phyloP scores from a whole-genome alignment of 208 protist species.

The Trypanosoma scelopori region DNA sequence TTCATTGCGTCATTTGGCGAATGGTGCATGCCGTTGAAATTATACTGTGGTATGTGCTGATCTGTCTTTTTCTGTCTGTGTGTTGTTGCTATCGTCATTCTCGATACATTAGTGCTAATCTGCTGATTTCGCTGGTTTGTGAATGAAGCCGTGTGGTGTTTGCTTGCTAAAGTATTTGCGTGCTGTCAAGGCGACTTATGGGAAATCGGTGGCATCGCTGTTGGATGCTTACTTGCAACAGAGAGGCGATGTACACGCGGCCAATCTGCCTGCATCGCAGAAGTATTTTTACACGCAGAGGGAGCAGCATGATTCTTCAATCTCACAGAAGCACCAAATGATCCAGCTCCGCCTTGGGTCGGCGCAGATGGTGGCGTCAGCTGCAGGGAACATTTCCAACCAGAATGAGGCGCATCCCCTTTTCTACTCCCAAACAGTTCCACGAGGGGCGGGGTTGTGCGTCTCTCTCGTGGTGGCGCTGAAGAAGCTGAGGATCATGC shows the following conservation, averaged over 20 bases:
- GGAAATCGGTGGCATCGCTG: conserved; percentile 57
- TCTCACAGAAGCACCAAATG: conserved; percentile 53
- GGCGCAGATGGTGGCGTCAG: conserved; percentile 77
- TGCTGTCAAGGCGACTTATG: conserved; percentile 41
- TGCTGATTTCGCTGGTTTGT: neutral
- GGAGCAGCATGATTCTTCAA: conserved; percentile 6
- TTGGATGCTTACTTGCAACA: conserved; percentile 59
- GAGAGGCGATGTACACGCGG: conserved; percentile 37
- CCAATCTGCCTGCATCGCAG: conserved; percentile 78
- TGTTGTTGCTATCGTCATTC: too few relatives aligned
- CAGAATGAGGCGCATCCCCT: conserved; percentile 84
- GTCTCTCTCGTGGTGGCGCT: conserved; percentile 68
- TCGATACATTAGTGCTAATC: neutral
- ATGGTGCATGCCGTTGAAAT: too few relatives aligned
- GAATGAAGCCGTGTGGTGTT: conserved; percentile 11
- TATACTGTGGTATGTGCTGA: too few relatives aligned
- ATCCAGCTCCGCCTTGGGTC: conserved; percentile 74
- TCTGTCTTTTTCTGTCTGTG: conserved; percentile 13
- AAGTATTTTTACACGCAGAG: conserved; percentile 69
- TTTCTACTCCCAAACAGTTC: conserved; percentile 75
- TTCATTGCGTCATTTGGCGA: neutral
- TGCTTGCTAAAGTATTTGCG: conserved; percentile 57
- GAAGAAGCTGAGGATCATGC: conserved; percentile 62
- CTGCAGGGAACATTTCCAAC: conserved; percentile 63
- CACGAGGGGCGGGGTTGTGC: conserved; percentile 69